Base-by-base conservation (phyloP, 805 yeast genomes). In the Candida peoriensis region DNA sequence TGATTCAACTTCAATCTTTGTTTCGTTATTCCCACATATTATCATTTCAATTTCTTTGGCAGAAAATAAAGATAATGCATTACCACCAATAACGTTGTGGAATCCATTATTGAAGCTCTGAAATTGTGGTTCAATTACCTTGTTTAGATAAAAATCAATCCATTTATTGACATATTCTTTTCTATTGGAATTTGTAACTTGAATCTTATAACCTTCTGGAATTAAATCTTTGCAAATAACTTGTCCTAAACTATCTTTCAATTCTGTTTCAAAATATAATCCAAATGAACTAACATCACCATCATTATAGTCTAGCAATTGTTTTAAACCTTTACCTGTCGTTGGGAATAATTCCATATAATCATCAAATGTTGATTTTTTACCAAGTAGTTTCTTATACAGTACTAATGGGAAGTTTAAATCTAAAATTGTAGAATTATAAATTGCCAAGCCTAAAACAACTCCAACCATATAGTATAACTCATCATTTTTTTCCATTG, bases 351-450 rank as follows among this genome's bases (percentile, higher is more conserved):
- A 54, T 45, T 78, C 77, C 28, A 58, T 54, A 43, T 76, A 81
- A 54, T 93, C 97, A 3, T 72, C 71, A 31, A 85, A 58, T 0
- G 67, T 68, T 19, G 77, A 60, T 5, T 72, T 72, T 33, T 71
- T 64, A 6, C 66, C 67, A 46, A 86, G 63, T 25, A 90, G 60
- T 41, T 84, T 72, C 59, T 87, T 89, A 60, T 83, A 93, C 24
- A 88, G 57, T 0, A 83, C 83, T 22, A 64, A 61, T 0, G 97
- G 96, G 37, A 90, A 76, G 29, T 72, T 73, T 36, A 90, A 63
- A 54, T 88, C 96, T 30, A 90, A 62, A 32, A 89, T 87, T 1
- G 88, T 81, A 1, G 96, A 83, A 57, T 90, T 93, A 57, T 85
- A 87, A 22, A 93, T 79, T 0, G 97, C 97, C 46, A 93, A 66